A percentile compares a stretch with the other conserved stretches of the same genome.
Conservation (phyloP, 2,329 filamentous ascomycete species). For the Penicillium sp. region DNA sequence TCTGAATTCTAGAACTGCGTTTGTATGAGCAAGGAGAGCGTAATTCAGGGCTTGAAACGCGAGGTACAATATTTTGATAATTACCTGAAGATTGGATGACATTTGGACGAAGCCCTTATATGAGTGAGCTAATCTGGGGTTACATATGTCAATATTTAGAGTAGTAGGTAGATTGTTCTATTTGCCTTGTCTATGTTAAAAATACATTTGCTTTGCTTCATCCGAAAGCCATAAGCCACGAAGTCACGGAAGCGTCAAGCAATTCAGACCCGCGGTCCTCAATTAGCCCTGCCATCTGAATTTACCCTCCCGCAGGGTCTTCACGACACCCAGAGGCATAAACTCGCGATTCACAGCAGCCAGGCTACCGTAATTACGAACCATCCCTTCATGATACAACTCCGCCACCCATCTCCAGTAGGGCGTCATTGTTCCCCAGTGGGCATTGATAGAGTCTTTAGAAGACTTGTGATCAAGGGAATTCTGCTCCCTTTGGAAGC, state of each 20-base stretch:
- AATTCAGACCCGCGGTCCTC: no score
- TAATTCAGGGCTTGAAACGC: no score
- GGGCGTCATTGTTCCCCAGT: slow-evolving; percentile 39
- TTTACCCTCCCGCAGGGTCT: slow-evolving; percentile 43
- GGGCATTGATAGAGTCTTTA: slow-evolving; percentile 19
- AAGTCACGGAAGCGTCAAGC: neutral
- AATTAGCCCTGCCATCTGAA: slow-evolving; percentile 44
- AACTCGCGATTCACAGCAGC: slow-evolving; percentile 43
- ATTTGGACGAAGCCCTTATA: neutral
- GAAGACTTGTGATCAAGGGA: slow-evolving; percentile 7
- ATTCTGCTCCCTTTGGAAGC: slow-evolving; percentile 27
- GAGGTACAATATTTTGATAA: no score
- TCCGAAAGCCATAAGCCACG: neutral
- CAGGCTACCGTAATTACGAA: slow-evolving; percentile 42
- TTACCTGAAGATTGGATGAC: no score
- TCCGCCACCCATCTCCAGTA: slow-evolving; percentile 48
- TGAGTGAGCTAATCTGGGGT: neutral
- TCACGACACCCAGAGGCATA: slow-evolving; percentile 46
- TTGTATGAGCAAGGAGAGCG: no score
- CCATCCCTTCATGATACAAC: slow-evolving; percentile 43
- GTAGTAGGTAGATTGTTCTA: no score
- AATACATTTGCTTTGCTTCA: neutral
- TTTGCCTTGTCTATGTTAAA: neutral
- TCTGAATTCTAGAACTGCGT: no score
- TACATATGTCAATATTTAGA: neutral